Percentiles rank a stretch among this genome's conserved stretches.
phyloP scores from a whole-genome alignment of 306 rosid genomes.

The Gastrolobium villosum region DNA sequence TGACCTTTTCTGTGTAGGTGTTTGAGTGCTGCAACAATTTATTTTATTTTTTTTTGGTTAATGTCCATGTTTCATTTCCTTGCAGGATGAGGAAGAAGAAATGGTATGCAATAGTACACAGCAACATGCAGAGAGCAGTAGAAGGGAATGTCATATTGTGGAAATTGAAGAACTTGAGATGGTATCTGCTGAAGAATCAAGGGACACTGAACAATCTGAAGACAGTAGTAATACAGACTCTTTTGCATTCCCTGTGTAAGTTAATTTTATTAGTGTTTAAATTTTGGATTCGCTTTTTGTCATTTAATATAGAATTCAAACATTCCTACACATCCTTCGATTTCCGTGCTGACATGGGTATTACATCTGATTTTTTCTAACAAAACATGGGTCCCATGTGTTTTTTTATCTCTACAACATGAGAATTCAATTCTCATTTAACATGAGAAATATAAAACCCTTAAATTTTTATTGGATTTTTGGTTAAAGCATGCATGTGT shows the following conservation, averaged over 20 bases:
- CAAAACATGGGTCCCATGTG: too few relatives aligned
- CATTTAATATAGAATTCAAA: too few relatives aligned
- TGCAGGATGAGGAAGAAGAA: slow-evolving; percentile 55
- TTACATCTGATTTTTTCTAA: too few relatives aligned
- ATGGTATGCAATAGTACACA: slow-evolving; percentile 28
- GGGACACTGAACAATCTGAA: slow-evolving; percentile 64
- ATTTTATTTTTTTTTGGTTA: not conserved
- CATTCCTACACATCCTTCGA: too few relatives aligned
- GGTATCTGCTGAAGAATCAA: slow-evolving; percentile 54
- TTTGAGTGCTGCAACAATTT: not conserved
- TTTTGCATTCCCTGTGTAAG: slow-evolving; percentile 89
- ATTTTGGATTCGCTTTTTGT: too few relatives aligned
- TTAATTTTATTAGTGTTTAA: not conserved
- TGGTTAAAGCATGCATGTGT: not conserved
- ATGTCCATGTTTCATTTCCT: not conserved
- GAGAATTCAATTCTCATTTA: too few relatives aligned
- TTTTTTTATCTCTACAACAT: too few relatives aligned
- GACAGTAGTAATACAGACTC: slow-evolving; percentile 59
- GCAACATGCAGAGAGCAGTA: slow-evolving; percentile 23
- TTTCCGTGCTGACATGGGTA: too few relatives aligned
- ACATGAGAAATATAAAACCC: too few relatives aligned
- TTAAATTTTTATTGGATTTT: not conserved
- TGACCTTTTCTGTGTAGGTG: not conserved
- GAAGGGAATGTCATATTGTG: slow-evolving; percentile 31
- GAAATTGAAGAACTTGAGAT: slow-evolving; percentile 41